phyloP scores from a whole-genome alignment of 306 rosid genomes.

The Cucumis hystrix region DNA sequence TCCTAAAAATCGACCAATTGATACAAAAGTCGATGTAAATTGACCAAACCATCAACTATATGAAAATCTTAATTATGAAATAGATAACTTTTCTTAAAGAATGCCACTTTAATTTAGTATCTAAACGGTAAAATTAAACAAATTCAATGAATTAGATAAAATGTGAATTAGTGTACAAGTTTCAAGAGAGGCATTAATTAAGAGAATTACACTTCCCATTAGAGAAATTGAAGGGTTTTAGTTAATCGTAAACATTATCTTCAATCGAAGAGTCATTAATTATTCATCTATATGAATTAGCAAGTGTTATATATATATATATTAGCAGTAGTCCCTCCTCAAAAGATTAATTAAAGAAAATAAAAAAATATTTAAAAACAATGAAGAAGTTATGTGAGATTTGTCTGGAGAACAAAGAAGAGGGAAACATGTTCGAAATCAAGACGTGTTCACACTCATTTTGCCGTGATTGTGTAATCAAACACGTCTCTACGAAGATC shows the following conservation, averaged over 20 bases:
- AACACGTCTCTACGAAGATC: constrained; percentile 41
- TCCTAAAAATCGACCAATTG: too few relatives aligned
- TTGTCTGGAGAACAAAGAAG: constrained; percentile 21
- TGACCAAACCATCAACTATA: too few relatives aligned
- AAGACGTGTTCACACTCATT: constrained; percentile 31
- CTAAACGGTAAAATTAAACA: too few relatives aligned
- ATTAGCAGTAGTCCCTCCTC: too few relatives aligned
- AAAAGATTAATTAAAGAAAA: too few relatives aligned
- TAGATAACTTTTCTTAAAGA: too few relatives aligned
- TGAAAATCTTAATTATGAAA: too few relatives aligned
- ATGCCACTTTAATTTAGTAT: too few relatives aligned
- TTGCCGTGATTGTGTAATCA: constrained; percentile 32
- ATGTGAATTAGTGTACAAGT: neutral
- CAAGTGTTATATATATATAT: too few relatives aligned
- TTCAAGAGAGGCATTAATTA: neutral
- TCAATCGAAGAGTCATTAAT: neutral
- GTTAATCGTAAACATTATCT: neutral
- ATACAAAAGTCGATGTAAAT: too few relatives aligned
- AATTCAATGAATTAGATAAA: too few relatives aligned
- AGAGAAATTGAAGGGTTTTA: neutral
- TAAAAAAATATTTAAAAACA: neutral
- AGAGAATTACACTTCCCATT: neutral
- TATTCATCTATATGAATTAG: neutral
- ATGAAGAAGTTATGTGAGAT: constrained; percentile 22
- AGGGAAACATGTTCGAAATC: constrained; percentile 19